Conservation (phyloP, 202 grass and related monocot genomes). For the Carex sylvatica region DNA sequence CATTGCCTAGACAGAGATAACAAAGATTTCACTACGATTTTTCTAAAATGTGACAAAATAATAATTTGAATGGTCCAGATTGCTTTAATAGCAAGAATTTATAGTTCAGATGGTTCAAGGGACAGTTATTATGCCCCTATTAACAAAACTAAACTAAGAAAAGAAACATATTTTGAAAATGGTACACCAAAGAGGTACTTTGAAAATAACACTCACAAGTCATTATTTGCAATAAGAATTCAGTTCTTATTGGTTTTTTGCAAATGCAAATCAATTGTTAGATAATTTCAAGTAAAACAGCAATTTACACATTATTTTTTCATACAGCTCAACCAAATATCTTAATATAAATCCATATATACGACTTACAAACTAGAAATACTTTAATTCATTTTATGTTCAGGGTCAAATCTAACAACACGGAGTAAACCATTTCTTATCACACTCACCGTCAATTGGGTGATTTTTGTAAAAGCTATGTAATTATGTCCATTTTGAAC, state of each 20-base stretch:
- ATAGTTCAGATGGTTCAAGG: not conserved
- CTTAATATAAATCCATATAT: not conserved
- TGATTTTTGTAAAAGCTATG: not conserved
- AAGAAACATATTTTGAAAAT: not conserved
- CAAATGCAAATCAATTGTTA: not conserved
- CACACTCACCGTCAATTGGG: not conserved
- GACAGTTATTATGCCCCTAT: not conserved
- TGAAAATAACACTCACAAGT: not conserved
- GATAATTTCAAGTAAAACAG: not conserved
- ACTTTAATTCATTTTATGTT: not conserved
- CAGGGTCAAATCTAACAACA: not conserved
- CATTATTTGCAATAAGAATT: not conserved
- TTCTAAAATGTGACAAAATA: not conserved
- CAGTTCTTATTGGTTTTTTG: not conserved
- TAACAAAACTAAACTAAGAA: not conserved
- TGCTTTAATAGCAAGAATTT: not conserved
- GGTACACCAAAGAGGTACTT: not conserved
- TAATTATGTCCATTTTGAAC: not conserved
- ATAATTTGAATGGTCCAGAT: not conserved
- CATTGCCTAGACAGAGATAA: conserved; percentile 84
- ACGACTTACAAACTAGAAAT: not conserved
- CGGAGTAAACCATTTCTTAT: not conserved
- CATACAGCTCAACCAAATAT: not conserved
- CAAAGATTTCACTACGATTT: conserved; percentile 25
- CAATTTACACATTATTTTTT: not conserved